Evolutionary conservation across 176 grass and related monocot genomes (phyloP), one percentile per base, ranked within the genome.

Genomic region (Musa acuminata): DNA sequence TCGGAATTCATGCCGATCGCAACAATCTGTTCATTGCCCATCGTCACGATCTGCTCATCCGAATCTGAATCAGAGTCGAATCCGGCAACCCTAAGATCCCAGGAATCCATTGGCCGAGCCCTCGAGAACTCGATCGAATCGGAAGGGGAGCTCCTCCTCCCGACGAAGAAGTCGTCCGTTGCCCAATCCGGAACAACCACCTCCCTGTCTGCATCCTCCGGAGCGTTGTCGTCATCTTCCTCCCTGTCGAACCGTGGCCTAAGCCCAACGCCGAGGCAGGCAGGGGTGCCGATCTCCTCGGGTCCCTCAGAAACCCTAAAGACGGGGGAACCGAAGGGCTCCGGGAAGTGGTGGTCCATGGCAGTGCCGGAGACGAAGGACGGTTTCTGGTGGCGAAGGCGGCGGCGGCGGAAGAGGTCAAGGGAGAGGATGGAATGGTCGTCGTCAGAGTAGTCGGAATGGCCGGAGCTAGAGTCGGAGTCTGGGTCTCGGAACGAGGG

Each of bases 21-120:
- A 11, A 53, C 50, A 13, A 54, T 69, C 26, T 50, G n/a, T 26
- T 86, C 88, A 6, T 11, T 23, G 1, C 54, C 67, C 53, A 80
- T 52, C 52, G 68, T 43, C 11, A 80, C 78, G 49, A 81, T 74
- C 59, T 81, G 79, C 50, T 66, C 79, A 54, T 81, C 79, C 10
- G 79, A 81, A 55, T 81, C 79, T 1, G 79, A 74, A 49, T 80
- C 78, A 0, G 68, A 72, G 49, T 80, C 67, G 68, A 80, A 62
- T 20, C 54, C 78, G 0, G 48, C 21, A 49, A 72, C 58, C 20
- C 67, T 59, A 54, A 80, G 57, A 11, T 68, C 78, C 25, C 70
- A 67, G 12, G 52, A 29, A 70, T 49, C 77, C 25, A 71, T 27
- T 21, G 13, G 52, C 52, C 77, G 52, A 16, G 66, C 24, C 27